Conservation (phyloP, 2,329 filamentous ascomycete species). For the Dothistroma septosporum region DNA sequence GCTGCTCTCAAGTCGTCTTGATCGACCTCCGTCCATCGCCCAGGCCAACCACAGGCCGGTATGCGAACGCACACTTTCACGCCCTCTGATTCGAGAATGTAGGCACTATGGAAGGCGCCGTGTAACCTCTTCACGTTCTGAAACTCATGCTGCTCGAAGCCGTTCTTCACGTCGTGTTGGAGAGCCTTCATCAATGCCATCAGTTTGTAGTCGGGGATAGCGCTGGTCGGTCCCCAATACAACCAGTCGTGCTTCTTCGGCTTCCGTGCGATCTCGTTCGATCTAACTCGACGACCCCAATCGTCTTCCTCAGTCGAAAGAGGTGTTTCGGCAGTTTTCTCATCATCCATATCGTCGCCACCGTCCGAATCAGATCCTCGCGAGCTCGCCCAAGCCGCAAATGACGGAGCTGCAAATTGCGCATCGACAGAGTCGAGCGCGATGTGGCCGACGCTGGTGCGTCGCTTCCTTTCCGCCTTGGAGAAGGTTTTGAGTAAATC, state of each 20-base stretch:
- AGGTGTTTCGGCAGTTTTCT: not conserved
- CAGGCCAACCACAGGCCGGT: slow-evolving; percentile 15
- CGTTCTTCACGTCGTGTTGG: slow-evolving; percentile 3
- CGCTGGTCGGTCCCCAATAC: slow-evolving; percentile 17
- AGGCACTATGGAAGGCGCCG: slow-evolving; percentile 19
- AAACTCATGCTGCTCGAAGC: not conserved
- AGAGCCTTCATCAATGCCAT: slow-evolving; percentile 5
- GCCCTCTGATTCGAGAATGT: slow-evolving; percentile 13
- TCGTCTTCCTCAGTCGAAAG: not conserved
- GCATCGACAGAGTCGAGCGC: not conserved
- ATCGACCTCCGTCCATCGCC: slow-evolving; percentile 20
- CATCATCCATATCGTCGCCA: not conserved
- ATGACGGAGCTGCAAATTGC: not conserved
- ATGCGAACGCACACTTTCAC: slow-evolving; percentile 15
- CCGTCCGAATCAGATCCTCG: not conserved
- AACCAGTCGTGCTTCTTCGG: not conserved
- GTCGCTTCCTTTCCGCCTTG: not conserved
- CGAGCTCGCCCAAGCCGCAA: not conserved
- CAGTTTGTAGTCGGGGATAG: slow-evolving; percentile 10
- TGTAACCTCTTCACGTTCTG: slow-evolving; percentile 8
- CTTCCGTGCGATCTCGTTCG: slow-evolving; percentile 2
- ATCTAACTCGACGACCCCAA: not conserved
- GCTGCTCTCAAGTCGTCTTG: slow-evolving; percentile 15
- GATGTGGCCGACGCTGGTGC: not conserved
- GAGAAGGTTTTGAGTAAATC: not conserved